Base-by-base conservation (phyloP, 495 filamentous ascomycete species). In the Peziza echinospora region DNA sequence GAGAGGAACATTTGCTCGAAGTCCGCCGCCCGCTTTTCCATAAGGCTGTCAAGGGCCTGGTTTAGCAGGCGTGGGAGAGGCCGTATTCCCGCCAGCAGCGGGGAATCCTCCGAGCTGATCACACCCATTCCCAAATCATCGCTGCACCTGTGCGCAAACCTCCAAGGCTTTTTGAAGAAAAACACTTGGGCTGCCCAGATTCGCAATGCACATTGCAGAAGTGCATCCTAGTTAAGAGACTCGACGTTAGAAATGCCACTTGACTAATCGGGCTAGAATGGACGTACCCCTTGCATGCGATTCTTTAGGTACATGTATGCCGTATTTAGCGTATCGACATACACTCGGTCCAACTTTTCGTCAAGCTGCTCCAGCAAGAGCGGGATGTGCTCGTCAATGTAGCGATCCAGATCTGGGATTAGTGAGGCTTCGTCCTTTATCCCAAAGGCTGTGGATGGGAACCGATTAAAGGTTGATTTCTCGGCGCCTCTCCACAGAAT, bases 121-220 rank as follows among this genome's bases (percentile, higher is more conserved):
- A 37, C 30, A 3, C 13, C 19, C 30, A 37, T 37, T 37, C 30
- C 30, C 13, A 6, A 17, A 11, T 58, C 56, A 39, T 45, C 26
- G 21, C 40, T 21, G 52, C 55, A 58, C 7, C 49, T 49, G 1
- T 48, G 52, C 28, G 46, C 49, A 3, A 59, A 55, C 25, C 56
- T 58, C 49, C 57, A 59, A 10, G 46, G 41, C 6, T 51, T 47
- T 23, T 51, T 58, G 41, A 59, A 59, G 49, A 55, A 59, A 26
- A 59, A 43, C 5, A 50, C 52, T 47, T 59, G 56, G 7, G 56
- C 56, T 5, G 55, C 49, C 55, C 55, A 59, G 34, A 59, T 58
- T 5, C 49, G 55, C 30, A 59, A 43, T 4, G 55, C 51, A 48
- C 55, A 55, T 39, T 43, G 46, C 24, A 55, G 39, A 41, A 58